Conservation (phyloP, 2,329 filamentous ascomycete species). For the Whalleya microplaca region DNA sequence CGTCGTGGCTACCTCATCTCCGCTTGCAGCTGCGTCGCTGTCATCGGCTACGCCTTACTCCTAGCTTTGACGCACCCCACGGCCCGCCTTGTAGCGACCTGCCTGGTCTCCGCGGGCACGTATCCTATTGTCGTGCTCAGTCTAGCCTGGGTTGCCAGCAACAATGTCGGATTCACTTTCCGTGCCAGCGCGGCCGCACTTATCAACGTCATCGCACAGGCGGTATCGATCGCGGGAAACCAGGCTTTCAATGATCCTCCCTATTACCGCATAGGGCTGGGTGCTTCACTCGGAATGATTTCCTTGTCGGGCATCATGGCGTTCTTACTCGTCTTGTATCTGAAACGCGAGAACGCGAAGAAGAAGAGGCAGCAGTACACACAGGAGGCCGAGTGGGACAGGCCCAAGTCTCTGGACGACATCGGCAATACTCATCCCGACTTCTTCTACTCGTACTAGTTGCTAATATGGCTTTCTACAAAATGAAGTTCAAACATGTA, state of each 20-base stretch:
- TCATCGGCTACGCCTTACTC: slow-evolving; percentile 13
- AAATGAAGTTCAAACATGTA: neutral
- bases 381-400: neutral
- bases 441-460: slow-evolving; percentile 8
- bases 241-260: slow-evolving; percentile 4
- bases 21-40: neutral
- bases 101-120: slow-evolving; percentile 11
- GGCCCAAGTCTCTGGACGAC: slow-evolving; percentile 9
- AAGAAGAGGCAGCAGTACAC: slow-evolving; percentile 5
- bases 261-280: slow-evolving; percentile 5
- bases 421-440: slow-evolving; percentile 14
- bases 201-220: slow-evolving; percentile 7
- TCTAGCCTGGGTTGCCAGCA: slow-evolving; percentile 20
- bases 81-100: slow-evolving; percentile 13
- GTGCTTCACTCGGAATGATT: slow-evolving; percentile 8
- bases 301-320: slow-evolving; percentile 9
- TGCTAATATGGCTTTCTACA: neutral
- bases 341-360: slow-evolving; percentile 7
- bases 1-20: slow-evolving; percentile 9
- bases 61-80: slow-evolving; percentile 4
- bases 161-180: slow-evolving; percentile 21
- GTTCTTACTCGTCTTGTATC: neutral
- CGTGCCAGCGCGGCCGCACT: slow-evolving; percentile 1
- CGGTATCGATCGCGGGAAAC: slow-evolving; percentile 12
- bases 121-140: slow-evolving; percentile 18